Evolutionary conservation across 169 alveolate genomes (phyloP), one percentile per base, ranked within the genome.

Genomic region (Eimeria maxima): DNA sequence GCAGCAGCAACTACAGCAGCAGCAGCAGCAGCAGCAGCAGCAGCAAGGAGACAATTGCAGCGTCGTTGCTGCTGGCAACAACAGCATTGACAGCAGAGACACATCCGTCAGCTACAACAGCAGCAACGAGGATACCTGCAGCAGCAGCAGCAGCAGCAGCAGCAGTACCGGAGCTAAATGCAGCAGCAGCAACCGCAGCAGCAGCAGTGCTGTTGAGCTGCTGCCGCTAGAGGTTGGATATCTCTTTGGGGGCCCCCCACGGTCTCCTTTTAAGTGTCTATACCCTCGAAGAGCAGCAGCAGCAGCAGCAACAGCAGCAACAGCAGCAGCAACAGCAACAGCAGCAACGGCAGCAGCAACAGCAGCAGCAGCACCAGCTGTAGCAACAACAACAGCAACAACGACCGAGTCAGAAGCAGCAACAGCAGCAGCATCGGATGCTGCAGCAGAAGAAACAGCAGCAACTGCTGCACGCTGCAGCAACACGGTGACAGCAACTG

Each of bases 141-240:
- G 84, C 84, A 73, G 55, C 84, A 1, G 47, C 84, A 73, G n/a
- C 84, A 73, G 42, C 84, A 73, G 45, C 45, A 29, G 45, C 84
- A 29, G 84, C 84, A 1, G 22, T 50, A 73, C 5, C n/a, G 29
- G 53, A 45, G 29, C 14, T 47, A n/a, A 47, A 44, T 22, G 83
- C 38, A 73, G 83, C 74, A 65, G 74, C 74, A 65, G 76, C 76
- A 65, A 29, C 76, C 13, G 76, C 18, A 65, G 76, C 76, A 65
- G 2, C 76, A 65, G 76, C 76, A 65, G 53, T 24, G 84, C 84
- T 33, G 44, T 50, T 18, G 44, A 0, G 33, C 84, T 38, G 53
- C 55, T n/a, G 53, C 84, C 84, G 38, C 89, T 78, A 27, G 89
- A 78, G 67, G 89, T 78, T 8, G 89, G 89, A 5, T 78, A 47